phyloP scores from a whole-genome alignment of 768 basidiomycete genomes.

The Hericium alpestre region DNA sequence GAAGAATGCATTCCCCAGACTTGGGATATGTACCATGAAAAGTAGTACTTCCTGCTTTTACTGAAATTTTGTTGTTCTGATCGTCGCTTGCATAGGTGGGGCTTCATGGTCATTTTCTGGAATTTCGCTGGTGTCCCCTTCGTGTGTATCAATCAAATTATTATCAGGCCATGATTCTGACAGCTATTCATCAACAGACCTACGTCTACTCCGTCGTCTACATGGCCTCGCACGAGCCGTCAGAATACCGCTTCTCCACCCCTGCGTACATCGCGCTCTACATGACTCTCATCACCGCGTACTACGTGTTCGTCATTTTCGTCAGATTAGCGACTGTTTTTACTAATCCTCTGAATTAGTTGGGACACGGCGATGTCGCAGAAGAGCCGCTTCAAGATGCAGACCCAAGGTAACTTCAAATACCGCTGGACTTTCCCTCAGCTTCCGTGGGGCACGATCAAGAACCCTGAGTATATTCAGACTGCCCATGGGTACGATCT shows the following conservation, averaged over 20 bases:
- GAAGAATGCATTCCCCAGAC: constrained; percentile 94
- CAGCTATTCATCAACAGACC: constrained; percentile 37
- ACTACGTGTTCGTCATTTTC: constrained; percentile 60
- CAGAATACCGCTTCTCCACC: constrained; percentile 78
- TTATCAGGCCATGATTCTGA: neutral
- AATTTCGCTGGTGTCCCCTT: constrained; percentile 90
- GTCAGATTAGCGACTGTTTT: neutral
- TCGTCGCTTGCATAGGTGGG: constrained; percentile 42
- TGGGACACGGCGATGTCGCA: constrained; percentile 95
- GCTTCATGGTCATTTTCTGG: constrained; percentile 98
- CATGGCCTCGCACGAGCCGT: constrained; percentile 91
- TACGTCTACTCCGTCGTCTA: constrained; percentile 97
- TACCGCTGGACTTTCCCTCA: constrained; percentile 93
- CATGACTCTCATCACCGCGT: constrained; percentile 66
- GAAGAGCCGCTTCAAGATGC: constrained; percentile 97
- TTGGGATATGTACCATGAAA: constrained; percentile 99
- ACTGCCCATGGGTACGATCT: constrained; percentile 75
- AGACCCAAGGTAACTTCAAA: constrained; percentile 76
- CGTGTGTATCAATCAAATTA: constrained; percentile 35
- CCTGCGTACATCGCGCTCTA: constrained; percentile 64
- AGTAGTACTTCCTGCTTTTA: constrained; percentile 33
- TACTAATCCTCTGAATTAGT: constrained; percentile 25
- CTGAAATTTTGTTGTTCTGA: neutral
- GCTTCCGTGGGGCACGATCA: constrained; percentile 67
- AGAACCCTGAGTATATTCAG: constrained; percentile 86